Evolutionary conservation across 768 basidiomycete genomes (phyloP), one percentile per base, ranked within the genome.

Genomic region (Paxillus ammoniavirescens): DNA sequence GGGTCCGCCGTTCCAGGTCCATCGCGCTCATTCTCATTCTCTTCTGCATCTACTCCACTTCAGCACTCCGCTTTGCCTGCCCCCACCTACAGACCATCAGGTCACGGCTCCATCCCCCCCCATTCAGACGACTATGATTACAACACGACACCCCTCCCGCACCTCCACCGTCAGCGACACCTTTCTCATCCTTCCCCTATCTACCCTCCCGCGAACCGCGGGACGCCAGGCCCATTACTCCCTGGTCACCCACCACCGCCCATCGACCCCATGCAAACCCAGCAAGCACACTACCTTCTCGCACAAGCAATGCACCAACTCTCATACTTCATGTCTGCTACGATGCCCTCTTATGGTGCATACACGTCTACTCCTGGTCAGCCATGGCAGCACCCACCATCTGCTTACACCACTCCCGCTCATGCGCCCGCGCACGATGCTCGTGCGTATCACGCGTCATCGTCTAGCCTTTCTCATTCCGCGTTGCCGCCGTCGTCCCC

Each of bases 401-500:
- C 53, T 42, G 33, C 28, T 42, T 58, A 53, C 15, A 54, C 13
- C 17, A 58, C 49, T 2, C 59, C 47, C 37, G 47, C 46, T 40
- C 57, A 60, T n/a, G 53, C 53, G 35, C 41, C 56, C 14, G 49
- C 50, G 1, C 66, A 65, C 45, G 54, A 57, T 44, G 47, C 63
- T 0, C 61, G 62, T 10, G 48, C 47, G 26, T 57, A 58, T 56
- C 63, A 52, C 38, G 58, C 53, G 26, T 61, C 54, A 49, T 72
- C 81, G 50, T 78, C 82, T 2, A 70, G 69, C 38, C 70, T 75
- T 47, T 80, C 82, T 15, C 62, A 58, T 47, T 78, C 74, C 8
- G 77, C 76, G 1, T 58, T 79, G n/a, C 81, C 82, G 4, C 79
- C 83, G 5, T 78, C 78, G 41, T 80, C 82, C 4, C 78, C 82